phyloP scores from a whole-genome alignment of 202 grass and related monocot genomes.

The Setaria viridis region DNA sequence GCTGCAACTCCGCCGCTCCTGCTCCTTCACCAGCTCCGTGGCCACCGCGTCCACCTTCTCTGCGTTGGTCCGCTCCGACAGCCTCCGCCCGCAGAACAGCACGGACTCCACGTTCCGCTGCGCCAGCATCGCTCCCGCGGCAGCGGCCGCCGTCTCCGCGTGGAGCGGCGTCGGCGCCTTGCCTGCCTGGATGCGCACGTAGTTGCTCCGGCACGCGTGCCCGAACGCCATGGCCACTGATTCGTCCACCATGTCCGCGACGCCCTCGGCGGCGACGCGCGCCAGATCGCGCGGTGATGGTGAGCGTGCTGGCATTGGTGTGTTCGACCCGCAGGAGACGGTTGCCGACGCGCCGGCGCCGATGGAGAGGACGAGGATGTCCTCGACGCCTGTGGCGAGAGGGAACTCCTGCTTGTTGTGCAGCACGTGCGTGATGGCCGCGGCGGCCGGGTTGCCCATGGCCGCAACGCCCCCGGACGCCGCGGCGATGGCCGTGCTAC shows the following conservation, averaged over 20 bases:
- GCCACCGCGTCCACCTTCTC: conserved; percentile 61
- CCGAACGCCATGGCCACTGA: conserved; percentile 66
- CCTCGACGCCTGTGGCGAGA: conserved; percentile 48
- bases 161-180: not conserved
- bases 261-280: conserved; percentile 68
- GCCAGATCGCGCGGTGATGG: conserved; percentile 59
- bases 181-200: conserved; percentile 60
- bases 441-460: conserved; percentile 73
- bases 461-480: conserved; percentile 50
- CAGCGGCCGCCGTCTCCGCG: not conserved
- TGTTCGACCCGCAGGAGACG: not conserved
- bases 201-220: conserved; percentile 39
- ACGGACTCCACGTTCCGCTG: conserved; percentile 68
- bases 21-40: conserved; percentile 60
- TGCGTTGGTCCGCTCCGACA: conserved; percentile 58
- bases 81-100: conserved; percentile 53
- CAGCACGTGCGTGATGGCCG: conserved; percentile 70
- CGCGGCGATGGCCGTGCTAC: conserved; percentile 43
- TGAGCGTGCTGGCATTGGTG: conserved; percentile 35
- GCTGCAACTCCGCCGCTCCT: conserved; percentile 43
- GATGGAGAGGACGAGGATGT: conserved; percentile 73
- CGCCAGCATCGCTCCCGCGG: conserved; percentile 52
- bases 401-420: conserved; percentile 86
- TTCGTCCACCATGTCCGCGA: conserved; percentile 78
- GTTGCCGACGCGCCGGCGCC: conserved; percentile 35